Evolutionary conservation across 2,329 filamentous ascomycete genomes (phyloP).

Genomic region (Amauroascus niger): DNA sequence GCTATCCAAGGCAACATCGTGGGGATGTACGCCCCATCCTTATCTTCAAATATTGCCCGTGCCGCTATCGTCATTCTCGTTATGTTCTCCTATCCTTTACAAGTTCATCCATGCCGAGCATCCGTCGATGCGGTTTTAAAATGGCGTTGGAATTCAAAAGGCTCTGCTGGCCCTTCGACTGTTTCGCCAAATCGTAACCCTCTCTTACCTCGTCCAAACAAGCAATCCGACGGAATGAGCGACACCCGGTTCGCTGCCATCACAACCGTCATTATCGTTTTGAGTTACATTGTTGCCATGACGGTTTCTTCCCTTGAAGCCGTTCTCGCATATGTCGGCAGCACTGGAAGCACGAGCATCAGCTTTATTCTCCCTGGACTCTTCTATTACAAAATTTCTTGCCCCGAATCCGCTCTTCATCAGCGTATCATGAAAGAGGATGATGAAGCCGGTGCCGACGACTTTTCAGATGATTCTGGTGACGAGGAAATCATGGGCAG

Average conservation of each 20-base stretch:
- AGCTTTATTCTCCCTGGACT: conserved; percentile 92
- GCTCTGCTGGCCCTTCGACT: conserved; percentile 31
- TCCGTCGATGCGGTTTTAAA: conserved; percentile 87
- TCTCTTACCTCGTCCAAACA: conserved; percentile 28
- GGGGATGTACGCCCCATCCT: conserved; percentile 70
- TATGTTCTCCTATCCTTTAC: conserved; percentile 90
- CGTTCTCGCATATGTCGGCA: conserved; percentile 89
- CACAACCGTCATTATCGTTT: conserved; percentile 72
- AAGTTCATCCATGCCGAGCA: conserved; percentile 93
- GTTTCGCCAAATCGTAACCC: conserved; percentile 37
- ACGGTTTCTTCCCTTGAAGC: conserved; percentile 82
- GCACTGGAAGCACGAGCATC: conserved; percentile 88
- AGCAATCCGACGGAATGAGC: conserved; percentile 50
- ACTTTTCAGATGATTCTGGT: conserved; percentile 37
- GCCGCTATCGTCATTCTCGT: conserved; percentile 93
- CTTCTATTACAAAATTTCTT: conserved; percentile 97
- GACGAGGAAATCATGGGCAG: conserved; percentile 22
- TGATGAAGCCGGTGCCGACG: conserved; percentile 55
- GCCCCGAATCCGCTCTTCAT: conserved; percentile 75
- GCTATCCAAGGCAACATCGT: conserved; percentile 87
- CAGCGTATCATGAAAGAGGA: conserved; percentile 84
- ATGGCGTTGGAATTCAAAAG: conserved; percentile 58
- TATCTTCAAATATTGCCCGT: conserved; percentile 82
- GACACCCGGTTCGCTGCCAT: conserved; percentile 83
- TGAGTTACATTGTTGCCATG: conserved; percentile 81